Evolutionary conservation across 176 grass and related monocot species (phyloP), one percentile per base, ranked within the genome.

Genomic region (Oryza rufipogon): DNA sequence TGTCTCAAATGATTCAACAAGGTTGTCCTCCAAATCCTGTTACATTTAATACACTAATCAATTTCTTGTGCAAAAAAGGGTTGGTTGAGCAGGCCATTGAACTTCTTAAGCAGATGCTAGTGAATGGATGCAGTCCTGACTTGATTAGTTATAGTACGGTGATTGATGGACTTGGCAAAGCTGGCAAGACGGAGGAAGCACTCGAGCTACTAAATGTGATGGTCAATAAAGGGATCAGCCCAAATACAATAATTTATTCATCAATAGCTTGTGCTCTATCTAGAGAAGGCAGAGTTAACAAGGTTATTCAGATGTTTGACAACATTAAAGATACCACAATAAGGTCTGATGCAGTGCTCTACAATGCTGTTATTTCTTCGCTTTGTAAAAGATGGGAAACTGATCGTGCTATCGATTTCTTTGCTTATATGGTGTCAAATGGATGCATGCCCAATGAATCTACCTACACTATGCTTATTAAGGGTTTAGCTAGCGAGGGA

Each of bases 61-160:
- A 88, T 49, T 88, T 83, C 52, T 79, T 92, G 47, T 92, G 91
- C 76, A 92, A 92, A 83, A 92, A 86, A 41, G 91, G 91, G 16
- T 45, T 81, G 44, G 80, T 86, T 28, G 70, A 81, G 67, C 87
- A 92, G 67, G 91, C 91, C 8, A 76, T 92, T 36, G 87, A 89
- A 76, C 80, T 92, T 81, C 71, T 92, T 33, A 86, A 87, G 81
- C 85, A 89, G 91, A 88, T 92, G 65, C 68, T 78, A 39, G 22
- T 87, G 77, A 87, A 86, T 36, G 91, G 91, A 44, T 92, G 84
- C 81, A 80, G 66, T 64, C 91, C 91, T 0, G 88, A 92, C 49
- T 60, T 84, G 34, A 85, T 88, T 80, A 87, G 84, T 41, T 92
- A 92, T 28, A 84, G 88, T 41, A 86, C 87, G 1, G 47, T 92